phyloP scores from a whole-genome alignment of 2,329 filamentous ascomycete species.

The Sporothrix schenckii region DNA sequence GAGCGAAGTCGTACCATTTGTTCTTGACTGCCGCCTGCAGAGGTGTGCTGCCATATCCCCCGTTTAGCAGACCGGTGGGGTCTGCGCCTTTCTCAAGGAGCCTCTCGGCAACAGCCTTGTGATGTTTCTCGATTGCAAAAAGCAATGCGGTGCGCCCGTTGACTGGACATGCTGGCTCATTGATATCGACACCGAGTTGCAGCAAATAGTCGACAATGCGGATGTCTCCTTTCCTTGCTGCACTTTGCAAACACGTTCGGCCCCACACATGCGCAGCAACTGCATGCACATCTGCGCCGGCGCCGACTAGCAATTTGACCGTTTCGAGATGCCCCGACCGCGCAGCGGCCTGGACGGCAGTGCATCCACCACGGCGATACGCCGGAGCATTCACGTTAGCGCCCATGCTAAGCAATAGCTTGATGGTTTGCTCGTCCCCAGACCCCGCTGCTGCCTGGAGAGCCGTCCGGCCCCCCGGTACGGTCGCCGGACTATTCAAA shows the following conservation, averaged over 20 bases:
- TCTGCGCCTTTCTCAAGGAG: slow-evolving; percentile 20
- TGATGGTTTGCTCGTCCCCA: background rate
- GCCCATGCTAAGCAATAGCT: slow-evolving; percentile 2
- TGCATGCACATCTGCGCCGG: slow-evolving; percentile 13
- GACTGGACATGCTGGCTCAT: background rate
- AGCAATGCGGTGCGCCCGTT: background rate
- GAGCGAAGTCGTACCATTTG: slow-evolving; percentile 5
- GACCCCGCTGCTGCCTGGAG: slow-evolving; percentile 13
- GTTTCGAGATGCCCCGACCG: background rate
- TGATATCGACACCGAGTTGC: background rate
- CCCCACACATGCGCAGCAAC: background rate
- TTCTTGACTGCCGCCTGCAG: background rate
- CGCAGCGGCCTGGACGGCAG: slow-evolving; percentile 16
- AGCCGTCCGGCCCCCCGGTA: background rate
- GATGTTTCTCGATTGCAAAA: background rate
- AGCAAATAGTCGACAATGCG: background rate
- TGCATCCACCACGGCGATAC: background rate
- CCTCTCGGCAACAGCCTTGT: background rate
- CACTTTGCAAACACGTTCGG: slow-evolving; percentile 13
- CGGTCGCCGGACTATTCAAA: background rate
- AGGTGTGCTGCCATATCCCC: background rate
- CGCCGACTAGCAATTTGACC: slow-evolving; percentile 8
- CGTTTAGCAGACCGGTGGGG: background rate
- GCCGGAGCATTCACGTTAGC: slow-evolving; percentile 10
- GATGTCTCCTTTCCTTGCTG: background rate